Percentiles rank a stretch among this genome's conserved stretches.
phyloP scores from a whole-genome alignment of 1,284 basidiomycete species.

The Flammula alnicola region DNA sequence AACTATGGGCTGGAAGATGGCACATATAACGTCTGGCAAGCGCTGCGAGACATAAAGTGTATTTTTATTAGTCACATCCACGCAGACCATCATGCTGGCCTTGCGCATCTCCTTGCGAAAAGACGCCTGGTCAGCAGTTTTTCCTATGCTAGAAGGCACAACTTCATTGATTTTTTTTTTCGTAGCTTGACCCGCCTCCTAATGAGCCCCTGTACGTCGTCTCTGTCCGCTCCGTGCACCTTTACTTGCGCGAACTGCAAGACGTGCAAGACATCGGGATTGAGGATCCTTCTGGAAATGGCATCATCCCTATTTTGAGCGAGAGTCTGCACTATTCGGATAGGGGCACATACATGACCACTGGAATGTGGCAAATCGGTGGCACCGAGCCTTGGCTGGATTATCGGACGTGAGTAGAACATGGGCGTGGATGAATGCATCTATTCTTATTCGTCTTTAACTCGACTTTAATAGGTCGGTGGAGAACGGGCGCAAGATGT shows the following conservation, averaged over 20 bases:
- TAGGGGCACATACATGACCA: conserved; percentile 43
- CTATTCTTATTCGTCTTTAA: not conserved
- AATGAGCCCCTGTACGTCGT: conserved; percentile 73
- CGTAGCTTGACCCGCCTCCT: conserved; percentile 66
- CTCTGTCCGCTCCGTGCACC: conserved; percentile 55
- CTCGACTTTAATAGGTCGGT: conserved; percentile 39
- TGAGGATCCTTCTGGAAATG: conserved; percentile 47
- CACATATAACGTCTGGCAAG: conserved; percentile 52
- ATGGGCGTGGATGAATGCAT: not conserved
- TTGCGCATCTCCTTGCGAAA: conserved; percentile 76
- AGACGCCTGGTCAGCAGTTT: conserved; percentile 63
- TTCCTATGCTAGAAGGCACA: too few species aligned
- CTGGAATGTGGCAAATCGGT: conserved; percentile 43
- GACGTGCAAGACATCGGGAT: conserved; percentile 73
- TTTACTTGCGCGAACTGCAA: conserved; percentile 69
- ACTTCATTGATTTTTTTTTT: conserved; percentile 13
- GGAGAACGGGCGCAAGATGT: conserved; percentile 46
- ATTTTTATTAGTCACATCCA: conserved; percentile 93
- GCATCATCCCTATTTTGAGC: conserved; percentile 57
- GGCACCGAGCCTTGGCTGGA: conserved; percentile 49
- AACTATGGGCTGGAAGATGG: conserved; percentile 70
- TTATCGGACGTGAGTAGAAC: conserved; percentile 36
- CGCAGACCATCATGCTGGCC: conserved; percentile 91
- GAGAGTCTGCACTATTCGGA: conserved; percentile 57
- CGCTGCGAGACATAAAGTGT: conserved; percentile 75